Conservation (phyloP, 2,329 filamentous ascomycete species). For the Fusarium sp. region DNA sequence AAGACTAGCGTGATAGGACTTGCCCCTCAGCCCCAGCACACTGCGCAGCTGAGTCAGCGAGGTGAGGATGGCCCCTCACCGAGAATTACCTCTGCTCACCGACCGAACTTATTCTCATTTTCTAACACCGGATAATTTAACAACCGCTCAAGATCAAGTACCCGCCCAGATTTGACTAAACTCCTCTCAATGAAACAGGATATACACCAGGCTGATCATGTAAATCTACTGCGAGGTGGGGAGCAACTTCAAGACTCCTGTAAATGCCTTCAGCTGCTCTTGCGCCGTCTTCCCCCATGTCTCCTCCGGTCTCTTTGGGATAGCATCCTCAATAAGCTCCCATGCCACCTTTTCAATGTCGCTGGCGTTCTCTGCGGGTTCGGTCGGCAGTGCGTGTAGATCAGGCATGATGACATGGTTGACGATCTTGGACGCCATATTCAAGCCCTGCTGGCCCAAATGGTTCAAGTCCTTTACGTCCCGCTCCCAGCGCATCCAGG, state of each 20-base stretch:
- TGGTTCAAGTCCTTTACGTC: constrained; percentile 45
- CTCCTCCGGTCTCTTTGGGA: constrained; percentile 31
- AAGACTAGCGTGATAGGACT: constrained; percentile 42
- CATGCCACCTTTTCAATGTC: constrained; percentile 48
- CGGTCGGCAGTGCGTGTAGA: background rate
- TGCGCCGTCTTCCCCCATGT: constrained; percentile 49
- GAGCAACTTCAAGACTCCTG: constrained; percentile 34
- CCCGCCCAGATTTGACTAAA: background rate
- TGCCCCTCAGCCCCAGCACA: constrained; percentile 41
- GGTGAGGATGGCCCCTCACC: background rate
- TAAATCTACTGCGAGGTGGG: constrained; percentile 18
- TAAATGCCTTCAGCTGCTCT: constrained; percentile 41
- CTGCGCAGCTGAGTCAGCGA: constrained; percentile 41
- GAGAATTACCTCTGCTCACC: background rate
- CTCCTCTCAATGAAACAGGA: background rate
- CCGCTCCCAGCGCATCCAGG: constrained; percentile 47
- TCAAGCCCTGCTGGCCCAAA: constrained; percentile 42
- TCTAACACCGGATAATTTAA: background rate
- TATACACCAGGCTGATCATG: background rate
- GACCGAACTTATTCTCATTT: background rate
- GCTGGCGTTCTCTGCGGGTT: constrained; percentile 21
- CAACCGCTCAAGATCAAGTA: background rate
- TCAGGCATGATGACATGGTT: constrained; percentile 44
- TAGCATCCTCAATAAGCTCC: constrained; percentile 45
- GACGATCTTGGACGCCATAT: constrained; percentile 36